Evolutionary conservation across 2,329 filamentous ascomycete species (phyloP), one percentile per base, ranked within the genome.

Genomic region (Aspergillus fumigatiaffinis): DNA sequence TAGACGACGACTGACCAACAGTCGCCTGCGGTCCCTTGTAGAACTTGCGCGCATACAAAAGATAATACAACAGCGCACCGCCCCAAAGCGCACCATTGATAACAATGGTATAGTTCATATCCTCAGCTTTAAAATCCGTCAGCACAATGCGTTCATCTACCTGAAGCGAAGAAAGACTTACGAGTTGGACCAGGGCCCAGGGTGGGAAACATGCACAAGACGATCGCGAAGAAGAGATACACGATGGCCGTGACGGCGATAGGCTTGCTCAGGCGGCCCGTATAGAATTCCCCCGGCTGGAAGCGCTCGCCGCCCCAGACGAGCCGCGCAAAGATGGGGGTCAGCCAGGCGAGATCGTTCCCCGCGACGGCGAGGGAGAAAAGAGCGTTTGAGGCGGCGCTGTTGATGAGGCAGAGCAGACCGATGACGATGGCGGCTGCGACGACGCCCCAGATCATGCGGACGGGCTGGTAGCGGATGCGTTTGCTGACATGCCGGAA

Each of bases 21-120:
- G 84, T 87, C 49, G 80, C 79, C 72, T 82, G 84, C 3, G 84
- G 84, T 0, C 84, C 84, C 1, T 75, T 83, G 63, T 85, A 86
- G 78, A 82, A 85, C 67, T 85, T 86, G 54, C 78, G 74, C 6
- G 83, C 84, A 71, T 82, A 78, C 26, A 83, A 61, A 60, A 76
- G 76, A 65, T 85, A 86, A 68, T 86, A 86, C 2, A 78, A 49
- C 58, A 84, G 59, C 0, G 79, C 76, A 3, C 83, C 82, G 10
- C 77, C 75, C 84, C 84, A 86, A 2, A 86, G 78, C 1, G 78
- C 76, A 52, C 75, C 75, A 61, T 85, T 85, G 57, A 87, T 83
- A 5, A 86, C 83, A 4, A 85, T 77, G 0, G 84, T 85, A 66
- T 86, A 86, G 61, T 86, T 87, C 84, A 86, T 86, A 38, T 69